Percentiles rank a stretch among this genome's conserved stretches.
phyloP scores from a whole-genome alignment of 2,329 filamentous ascomycete species.

The Ceratocystis eucalypticola region DNA sequence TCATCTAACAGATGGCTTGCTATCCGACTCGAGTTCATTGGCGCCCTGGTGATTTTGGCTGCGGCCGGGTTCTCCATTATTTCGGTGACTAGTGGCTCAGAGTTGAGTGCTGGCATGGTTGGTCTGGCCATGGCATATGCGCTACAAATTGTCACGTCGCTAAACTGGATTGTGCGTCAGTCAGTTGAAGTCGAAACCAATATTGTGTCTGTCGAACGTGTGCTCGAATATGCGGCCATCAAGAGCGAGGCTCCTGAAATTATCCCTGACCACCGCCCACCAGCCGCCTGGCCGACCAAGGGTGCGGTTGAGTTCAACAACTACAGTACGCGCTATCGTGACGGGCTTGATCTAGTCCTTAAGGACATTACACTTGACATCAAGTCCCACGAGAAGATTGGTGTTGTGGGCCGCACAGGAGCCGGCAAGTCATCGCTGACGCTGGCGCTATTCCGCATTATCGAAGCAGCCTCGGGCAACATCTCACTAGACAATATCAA shows the following conservation, averaged over 20 bases:
- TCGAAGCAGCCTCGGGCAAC: slow-evolving; percentile 68
- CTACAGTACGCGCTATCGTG: slow-evolving; percentile 86
- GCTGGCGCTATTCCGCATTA: slow-evolving; percentile 85
- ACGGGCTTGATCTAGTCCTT: slow-evolving; percentile 78
- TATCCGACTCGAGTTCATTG: slow-evolving; percentile 87
- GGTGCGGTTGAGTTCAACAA: slow-evolving; percentile 83
- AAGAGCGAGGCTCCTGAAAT: slow-evolving; percentile 92
- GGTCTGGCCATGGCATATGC: slow-evolving; percentile 96
- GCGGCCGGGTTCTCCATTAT: slow-evolving; percentile 73
- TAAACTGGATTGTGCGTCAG: slow-evolving; percentile 98
- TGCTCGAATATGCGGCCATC: slow-evolving; percentile 84
- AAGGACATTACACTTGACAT: slow-evolving; percentile 88
- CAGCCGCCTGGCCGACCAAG: slow-evolving; percentile 80
- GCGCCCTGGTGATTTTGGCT: slow-evolving; percentile 80
- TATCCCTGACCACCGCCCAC: slow-evolving; percentile 71
- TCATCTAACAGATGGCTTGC: slow-evolving; percentile 91
- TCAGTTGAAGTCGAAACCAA: slow-evolving; percentile 99
- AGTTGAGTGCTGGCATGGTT: slow-evolving; percentile 58
- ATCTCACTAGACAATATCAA: slow-evolving; percentile 84
- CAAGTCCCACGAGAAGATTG: slow-evolving; percentile 94
- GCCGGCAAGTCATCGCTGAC: slow-evolving; percentile 94
- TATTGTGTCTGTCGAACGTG: slow-evolving; percentile 94
- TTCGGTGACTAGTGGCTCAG: slow-evolving; percentile 55
- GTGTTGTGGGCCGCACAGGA: slow-evolving; percentile 88
- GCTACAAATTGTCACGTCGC: slow-evolving; percentile 86